Evolutionary conservation across 1,284 basidiomycete species (phyloP), one percentile per base, ranked within the genome.

Genomic region (Austroboletus niveus): DNA sequence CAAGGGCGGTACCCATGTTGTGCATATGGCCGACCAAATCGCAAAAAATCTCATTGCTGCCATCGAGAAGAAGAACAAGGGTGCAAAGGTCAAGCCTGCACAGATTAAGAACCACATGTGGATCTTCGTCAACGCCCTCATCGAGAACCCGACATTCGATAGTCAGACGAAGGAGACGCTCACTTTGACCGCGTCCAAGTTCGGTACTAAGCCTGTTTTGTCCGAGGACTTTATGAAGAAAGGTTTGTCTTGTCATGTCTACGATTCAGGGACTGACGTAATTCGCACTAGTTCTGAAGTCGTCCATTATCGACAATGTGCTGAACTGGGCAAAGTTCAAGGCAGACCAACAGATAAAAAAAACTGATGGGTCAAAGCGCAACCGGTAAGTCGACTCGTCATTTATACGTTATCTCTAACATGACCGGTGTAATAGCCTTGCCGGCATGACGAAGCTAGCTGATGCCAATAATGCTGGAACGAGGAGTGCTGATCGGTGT

Each of bases 91-190:
- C 64, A 98, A 98, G 72, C 81, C 92, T 11, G 83, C 86, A 54
- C 94, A 98, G 72, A 88, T 99, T 74, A 96, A 93, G 76, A 95
- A 91, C 67, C 95, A 99, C 68, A 94, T 99, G 83, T 97, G 94
- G 94, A 82, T 99, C 55, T 99, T 99, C 66, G 89, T 99, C 69
- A 99, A 99, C 65, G 87, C 92, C 22, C 78, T 98, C 57, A 90
- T 99, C 57, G 95, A 98, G 74, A 99, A 99, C 68, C 96, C 97
- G 9, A 93, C 95, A 1, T 99, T 99, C 72, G 96, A 99, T 78
- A 95, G 94, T 75, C 97, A 99, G 73, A 99, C 97, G 44, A 99
- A 99, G 76, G 97, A 99, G 72, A 92, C 88, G 8, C 74, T 99
- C 60, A 99, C 95, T 2, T 76, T 99, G 44, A 87, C 89, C 24